Conservation (phyloP, 257 asterid genomes). For the Solanum sitiens region DNA sequence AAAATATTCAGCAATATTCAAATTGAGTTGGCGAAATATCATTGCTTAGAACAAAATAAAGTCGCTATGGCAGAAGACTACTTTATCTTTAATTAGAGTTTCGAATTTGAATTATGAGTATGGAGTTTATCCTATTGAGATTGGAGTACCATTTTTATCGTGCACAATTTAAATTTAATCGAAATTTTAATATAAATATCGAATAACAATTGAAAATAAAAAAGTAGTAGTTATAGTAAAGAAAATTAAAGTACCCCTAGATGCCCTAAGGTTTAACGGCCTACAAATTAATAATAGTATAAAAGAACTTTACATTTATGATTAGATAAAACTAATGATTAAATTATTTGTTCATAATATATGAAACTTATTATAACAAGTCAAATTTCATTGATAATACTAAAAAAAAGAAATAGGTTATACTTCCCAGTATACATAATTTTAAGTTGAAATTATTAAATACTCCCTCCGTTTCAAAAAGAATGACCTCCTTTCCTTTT, state of each 20-base stretch:
- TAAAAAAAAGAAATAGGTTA: neutral
- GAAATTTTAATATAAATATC: accelerated
- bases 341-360: neutral
- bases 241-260: neutral
- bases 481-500: too few relatives aligned
- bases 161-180: too few relatives aligned
- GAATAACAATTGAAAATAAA: accelerated
- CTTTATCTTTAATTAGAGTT: neutral
- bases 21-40: neutral
- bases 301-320: neutral
- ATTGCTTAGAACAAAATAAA: neutral
- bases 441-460: neutral
- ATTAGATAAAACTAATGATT: neutral
- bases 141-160: accelerated
- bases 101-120: too few relatives aligned
- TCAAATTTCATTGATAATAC: neutral
- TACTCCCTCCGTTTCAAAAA: neutral
- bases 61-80: neutral
- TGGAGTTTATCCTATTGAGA: neutral
- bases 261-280: neutral
- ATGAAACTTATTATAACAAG: neutral
- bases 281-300: neutral
- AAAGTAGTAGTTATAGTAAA: neutral
- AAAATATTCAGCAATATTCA: neutral
- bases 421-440: neutral